Base-by-base conservation (phyloP, 345 rosid genomes). In the Punica granatum region DNA sequence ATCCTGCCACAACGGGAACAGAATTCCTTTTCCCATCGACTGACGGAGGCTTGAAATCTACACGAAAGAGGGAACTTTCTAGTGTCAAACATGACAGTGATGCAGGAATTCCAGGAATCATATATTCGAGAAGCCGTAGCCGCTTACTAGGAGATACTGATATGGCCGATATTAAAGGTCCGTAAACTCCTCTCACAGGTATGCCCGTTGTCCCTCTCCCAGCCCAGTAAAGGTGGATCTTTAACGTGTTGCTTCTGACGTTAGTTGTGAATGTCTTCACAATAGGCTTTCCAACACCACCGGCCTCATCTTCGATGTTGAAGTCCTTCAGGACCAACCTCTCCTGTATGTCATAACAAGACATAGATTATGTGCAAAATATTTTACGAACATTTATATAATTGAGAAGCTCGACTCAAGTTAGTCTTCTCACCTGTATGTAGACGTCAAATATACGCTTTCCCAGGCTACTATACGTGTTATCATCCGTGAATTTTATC, bases 141-240 rank as follows among this genome's bases (percentile, higher is more conserved):
- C 30, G 75, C 90, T 79, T 76, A 86, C 95, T 78, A 0, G 91
- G 81, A 60, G 74, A 70, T 58, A 86, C 85, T 21, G 90, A 84
- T 69, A 91, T 88, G 51, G 93, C 96, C 54, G 96, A 91, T 21
- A 90, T 82, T 49, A 85, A 70, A 78, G 95, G 90, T 51, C 97
- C 97, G 58, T 90, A 88, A 64, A 68, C 70, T 73, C 95, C 95
- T 75, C 97, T 78, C 0, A 11, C 16, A 2, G 94, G 97, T 58
- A 88, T 86, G 49, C 80, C 81, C 2, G 92, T 90, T 19, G 97
- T 88, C 30, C 97, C 92, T 76, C 78, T 86, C 16, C 90, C 97
- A 66, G 90, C 87, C 92, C 92, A 88, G 69, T 88, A 76, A 14
- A 90, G 69, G 33, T 79, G 89, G 36, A 90, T 83, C 85, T 90